Evolutionary conservation across 2,329 filamentous ascomycete species (phyloP).

Genomic region (Helotiales sp.): DNA sequence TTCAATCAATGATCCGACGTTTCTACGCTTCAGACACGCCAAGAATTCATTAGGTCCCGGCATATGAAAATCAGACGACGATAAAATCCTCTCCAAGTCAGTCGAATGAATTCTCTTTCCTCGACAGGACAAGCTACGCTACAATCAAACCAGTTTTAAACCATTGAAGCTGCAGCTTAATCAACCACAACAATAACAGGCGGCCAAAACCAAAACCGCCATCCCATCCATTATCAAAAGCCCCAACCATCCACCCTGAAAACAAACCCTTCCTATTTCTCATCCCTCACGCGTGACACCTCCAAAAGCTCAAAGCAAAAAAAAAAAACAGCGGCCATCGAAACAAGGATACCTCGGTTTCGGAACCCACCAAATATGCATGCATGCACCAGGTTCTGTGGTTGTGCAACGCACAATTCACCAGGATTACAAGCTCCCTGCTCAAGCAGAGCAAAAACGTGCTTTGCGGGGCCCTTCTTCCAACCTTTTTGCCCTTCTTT

Average conservation of each 20-base stretch:
- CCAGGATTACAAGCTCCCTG: too few species aligned
- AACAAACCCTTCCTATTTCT: background rate
- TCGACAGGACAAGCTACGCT: too few species aligned
- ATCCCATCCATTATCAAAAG: background rate
- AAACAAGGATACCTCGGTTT: constrained; percentile 2
- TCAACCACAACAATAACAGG: too few species aligned
- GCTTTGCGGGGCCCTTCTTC: constrained; percentile 1
- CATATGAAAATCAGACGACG: background rate
- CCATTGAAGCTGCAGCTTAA: too few species aligned
- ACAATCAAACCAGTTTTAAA: too few species aligned
- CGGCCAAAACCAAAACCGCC: background rate
- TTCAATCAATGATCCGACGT: background rate
- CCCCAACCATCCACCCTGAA: background rate
- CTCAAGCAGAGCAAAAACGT: constrained; percentile 13
- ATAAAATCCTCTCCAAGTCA: background rate
- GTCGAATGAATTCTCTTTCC: too few species aligned
- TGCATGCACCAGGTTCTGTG: background rate
- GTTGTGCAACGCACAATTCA: too few species aligned
- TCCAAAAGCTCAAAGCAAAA: too few species aligned
- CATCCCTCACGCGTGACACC: constrained; percentile 2
- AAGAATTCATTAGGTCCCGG: constrained; percentile 6
- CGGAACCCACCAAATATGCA: background rate
- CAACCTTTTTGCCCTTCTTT: background rate
- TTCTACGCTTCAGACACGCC: constrained; percentile 14
- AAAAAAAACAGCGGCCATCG: background rate